phyloP scores from a whole-genome alignment of 2,329 filamentous ascomycete species.

The Rasamsonia emersonii region DNA sequence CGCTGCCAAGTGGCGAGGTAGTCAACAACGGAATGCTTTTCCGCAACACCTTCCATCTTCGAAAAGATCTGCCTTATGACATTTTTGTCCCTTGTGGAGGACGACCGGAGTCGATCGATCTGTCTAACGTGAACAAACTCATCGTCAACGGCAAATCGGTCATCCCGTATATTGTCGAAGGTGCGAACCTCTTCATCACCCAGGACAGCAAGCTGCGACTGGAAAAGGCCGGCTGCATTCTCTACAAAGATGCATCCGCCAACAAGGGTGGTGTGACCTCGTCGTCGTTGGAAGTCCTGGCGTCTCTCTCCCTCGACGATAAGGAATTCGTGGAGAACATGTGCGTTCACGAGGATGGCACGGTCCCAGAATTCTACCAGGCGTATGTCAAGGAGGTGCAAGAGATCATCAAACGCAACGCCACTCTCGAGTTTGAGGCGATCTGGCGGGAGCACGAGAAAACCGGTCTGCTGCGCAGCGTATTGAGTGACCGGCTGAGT shows the following conservation, averaged over 20 bases:
- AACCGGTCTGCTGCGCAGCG: constrained; percentile 69
- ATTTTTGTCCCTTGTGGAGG: constrained; percentile 94
- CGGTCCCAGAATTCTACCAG: constrained; percentile 82
- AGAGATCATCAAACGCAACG: constrained; percentile 82
- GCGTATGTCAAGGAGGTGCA: constrained; percentile 89
- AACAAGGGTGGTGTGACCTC: constrained; percentile 99
- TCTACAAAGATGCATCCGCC: constrained; percentile 96
- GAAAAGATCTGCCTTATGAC: constrained; percentile 67
- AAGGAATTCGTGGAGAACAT: constrained; percentile 82
- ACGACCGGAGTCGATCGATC: constrained; percentile 90
- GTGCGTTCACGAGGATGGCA: constrained; percentile 72
- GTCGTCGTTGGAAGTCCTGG: constrained; percentile 90
- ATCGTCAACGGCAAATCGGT: constrained; percentile 81
- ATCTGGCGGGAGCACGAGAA: constrained; percentile 91
- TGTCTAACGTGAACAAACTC: constrained; percentile 75
- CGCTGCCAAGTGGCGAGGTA: constrained; percentile 76
- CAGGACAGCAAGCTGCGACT: constrained; percentile 94
- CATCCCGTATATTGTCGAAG: constrained; percentile 94
- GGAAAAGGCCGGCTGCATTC: constrained; percentile 85
- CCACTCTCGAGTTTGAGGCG: constrained; percentile 88
- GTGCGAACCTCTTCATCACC: constrained; percentile 96
- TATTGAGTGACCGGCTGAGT: constrained; percentile 86
- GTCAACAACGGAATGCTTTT: constrained; percentile 88
- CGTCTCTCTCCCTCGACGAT: constrained; percentile 90
- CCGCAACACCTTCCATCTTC: constrained; percentile 95